Percentiles rank a stretch among this genome's conserved stretches.
phyloP scores from a whole-genome alignment of 768 basidiomycete species.

The Epithele typhae region DNA sequence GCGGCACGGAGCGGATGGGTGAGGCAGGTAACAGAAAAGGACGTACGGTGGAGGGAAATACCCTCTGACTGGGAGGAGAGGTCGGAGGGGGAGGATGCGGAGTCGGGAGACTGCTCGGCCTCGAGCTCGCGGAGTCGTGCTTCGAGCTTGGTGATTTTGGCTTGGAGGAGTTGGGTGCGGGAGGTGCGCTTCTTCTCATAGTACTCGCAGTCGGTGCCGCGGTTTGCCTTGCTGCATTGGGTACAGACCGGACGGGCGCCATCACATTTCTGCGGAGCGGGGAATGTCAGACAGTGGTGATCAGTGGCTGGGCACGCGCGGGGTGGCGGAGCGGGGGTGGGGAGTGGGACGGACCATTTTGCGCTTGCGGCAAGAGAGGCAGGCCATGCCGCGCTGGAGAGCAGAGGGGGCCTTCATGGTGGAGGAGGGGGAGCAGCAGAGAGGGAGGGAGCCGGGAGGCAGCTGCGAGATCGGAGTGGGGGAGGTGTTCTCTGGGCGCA shows the following conservation, averaged over 20 bases:
- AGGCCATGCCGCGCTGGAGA: conserved; percentile 36
- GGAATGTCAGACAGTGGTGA: conserved; percentile 1
- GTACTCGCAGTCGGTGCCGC: conserved; percentile 49
- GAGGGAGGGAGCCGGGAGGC: not conserved
- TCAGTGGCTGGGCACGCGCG: not conserved
- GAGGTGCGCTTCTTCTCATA: conserved; percentile 58
- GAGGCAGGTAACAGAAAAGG: not conserved
- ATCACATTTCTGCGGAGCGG: conserved; percentile 51
- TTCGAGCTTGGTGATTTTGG: conserved; percentile 52
- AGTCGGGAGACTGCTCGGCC: conserved; percentile 24
- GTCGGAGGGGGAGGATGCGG: conserved; percentile 13
- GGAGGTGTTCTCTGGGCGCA: not conserved
- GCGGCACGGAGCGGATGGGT: not conserved
- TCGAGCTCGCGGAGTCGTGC: conserved; percentile 52
- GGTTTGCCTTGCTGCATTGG: conserved; percentile 52
- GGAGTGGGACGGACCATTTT: conserved; percentile 28
- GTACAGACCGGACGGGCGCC: conserved; percentile 51
- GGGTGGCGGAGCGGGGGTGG: not conserved
- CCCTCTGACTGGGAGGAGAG: conserved; percentile 10
- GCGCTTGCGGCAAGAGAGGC: conserved; percentile 36
- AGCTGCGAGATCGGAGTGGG: not conserved
- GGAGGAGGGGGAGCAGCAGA: conserved; percentile 12
- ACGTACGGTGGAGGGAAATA: conserved; percentile 8
- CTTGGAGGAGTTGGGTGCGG: conserved; percentile 53
- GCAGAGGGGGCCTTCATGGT: conserved; percentile 28